Conservation (phyloP, 2,329 filamentous ascomycete species). For the Calonectria henricotiae region DNA sequence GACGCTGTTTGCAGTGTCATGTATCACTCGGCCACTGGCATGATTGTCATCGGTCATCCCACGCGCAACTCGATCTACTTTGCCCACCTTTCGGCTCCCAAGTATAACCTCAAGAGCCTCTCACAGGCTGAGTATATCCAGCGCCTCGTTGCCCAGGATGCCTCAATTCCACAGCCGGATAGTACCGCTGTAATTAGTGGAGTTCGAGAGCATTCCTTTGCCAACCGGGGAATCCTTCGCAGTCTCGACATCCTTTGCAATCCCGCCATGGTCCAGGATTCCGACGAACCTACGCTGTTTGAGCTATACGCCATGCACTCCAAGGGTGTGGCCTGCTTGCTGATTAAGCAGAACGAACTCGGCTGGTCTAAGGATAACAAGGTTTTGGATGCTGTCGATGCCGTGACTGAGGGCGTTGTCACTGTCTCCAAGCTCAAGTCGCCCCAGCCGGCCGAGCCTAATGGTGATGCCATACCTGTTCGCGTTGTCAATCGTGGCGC, state of each 20-base stretch:
- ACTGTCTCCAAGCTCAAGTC: constrained; percentile 80
- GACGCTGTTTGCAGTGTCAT: constrained; percentile 98
- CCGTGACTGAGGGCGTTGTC: constrained; percentile 81
- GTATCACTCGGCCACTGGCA: constrained; percentile 93
- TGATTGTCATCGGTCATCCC: constrained; percentile 95
- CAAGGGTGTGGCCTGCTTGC: constrained; percentile 92
- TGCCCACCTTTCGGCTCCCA: constrained; percentile 93
- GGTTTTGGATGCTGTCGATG: constrained; percentile 85
- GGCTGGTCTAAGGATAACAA: constrained; percentile 95
- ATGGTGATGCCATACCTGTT: constrained; percentile 55
- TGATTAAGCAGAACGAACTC: constrained; percentile 89
- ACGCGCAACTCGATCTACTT: constrained; percentile 99
- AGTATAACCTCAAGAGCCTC: constrained; percentile 87
- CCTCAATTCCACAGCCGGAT: constrained; percentile 85
- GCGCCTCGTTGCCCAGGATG: constrained; percentile 81
- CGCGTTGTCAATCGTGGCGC: constrained; percentile 57
- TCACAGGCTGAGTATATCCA: constrained; percentile 92
- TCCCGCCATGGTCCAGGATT: constrained; percentile 75
- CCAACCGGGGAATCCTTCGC: constrained; percentile 87
- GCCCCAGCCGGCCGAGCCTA: constrained; percentile 65
- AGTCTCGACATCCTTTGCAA: constrained; percentile 90
- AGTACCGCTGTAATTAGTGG: constrained; percentile 98
- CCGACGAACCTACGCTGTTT: constrained; percentile 84
- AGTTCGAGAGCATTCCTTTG: constrained; percentile 94
- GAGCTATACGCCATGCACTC: constrained; percentile 99